Evolutionary conservation across 305 asterid genomes (phyloP), one percentile per base, ranked within the genome.

Genomic region (Nicotiana rustica): DNA sequence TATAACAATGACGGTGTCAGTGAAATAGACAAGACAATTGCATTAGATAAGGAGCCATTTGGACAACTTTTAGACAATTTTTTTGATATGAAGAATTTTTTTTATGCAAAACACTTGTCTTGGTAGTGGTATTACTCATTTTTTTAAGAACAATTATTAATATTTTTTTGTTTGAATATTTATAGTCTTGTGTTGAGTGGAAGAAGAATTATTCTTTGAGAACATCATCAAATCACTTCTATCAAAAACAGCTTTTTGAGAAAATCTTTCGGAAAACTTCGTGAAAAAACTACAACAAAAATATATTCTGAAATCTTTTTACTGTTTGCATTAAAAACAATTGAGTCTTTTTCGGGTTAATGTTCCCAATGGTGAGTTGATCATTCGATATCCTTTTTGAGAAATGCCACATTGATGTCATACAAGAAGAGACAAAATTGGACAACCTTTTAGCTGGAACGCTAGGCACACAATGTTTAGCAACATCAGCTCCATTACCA

Each of bases 401-500:
- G 17, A 61, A 18, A 19, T 62, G 67, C 67, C 25, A 59, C 64
- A 18, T 59, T 15, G 64, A 9, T 62, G 13, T 10, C 35, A 25
- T 4, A 15, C 62, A 52, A 4, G 12, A 38, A 35, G 14, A 41
- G 29, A 36, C 14, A 44, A 82, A 62, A 47, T 41, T 2, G 68
- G 19, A 29, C 60, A 33, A 87, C 90, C 88, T 85, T 79, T 82
- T 86, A 36, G 86, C 82, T 66, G 87, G 84, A 55, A 87, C 90
- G 10, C 76, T 59, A 17, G 90, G 88, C 29, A 87, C 83, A 18
- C 90, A 85, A 67, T 87, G 88, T 82, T 87, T 87, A 33, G 90
- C 88, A 61, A 85, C 84, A 78, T 87, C 88, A 62, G 90, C 88
- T 21, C 90, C 88, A 18, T 83, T 81, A 14, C 88, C 88, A 18